Evolutionary conservation across 2,329 filamentous ascomycete species (phyloP), one percentile per base, ranked within the genome.

Genomic region (Aspergillus terreus): DNA sequence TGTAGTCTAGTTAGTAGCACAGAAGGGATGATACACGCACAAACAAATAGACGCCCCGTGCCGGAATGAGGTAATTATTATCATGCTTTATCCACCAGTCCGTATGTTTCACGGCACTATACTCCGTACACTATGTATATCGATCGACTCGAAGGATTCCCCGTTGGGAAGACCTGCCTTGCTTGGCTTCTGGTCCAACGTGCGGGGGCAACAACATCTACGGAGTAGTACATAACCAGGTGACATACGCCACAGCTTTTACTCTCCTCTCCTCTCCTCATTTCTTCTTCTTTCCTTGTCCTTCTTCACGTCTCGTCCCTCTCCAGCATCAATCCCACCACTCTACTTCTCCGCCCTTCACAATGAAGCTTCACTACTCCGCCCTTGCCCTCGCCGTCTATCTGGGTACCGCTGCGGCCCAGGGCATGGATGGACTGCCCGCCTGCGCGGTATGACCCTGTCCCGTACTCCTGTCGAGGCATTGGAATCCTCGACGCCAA

Each of bases 371-470:
- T 55, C 66, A 77, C 52, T 60, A 78, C 60, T 67, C 80, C 57
- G 66, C 76, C 55, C 68, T 83, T 60, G 76, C 80, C 59, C 69
- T 83, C 44, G 75, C 80, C 60, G 76, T 77, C 70, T 70, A 83
- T 53, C 76, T 79, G 56, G 69, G 73, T 55, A 66, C 74, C 25
- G 71, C 64, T n/a, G 57, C 61, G 46, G 79, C 79, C 36, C 80
- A 82, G 64, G 61, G 63, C 36, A 62, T 77, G 51, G 58, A 63
- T 27, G 63, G 61, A 36, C 75, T 81, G 45, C 83, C 81, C 14
- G 53, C 56, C 9, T 86, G 78, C 61, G 82, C 82, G 57, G 82
- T 85, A 75, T 63, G 80, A 76, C 30, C 23, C 9, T 25, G 7
- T 33, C 17, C 21, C 6, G 21, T 25, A 19, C 32, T 9, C 6